Evolutionary conservation across 179 eudicot species (phyloP).

Genomic region (Nepenthes alata): DNA sequence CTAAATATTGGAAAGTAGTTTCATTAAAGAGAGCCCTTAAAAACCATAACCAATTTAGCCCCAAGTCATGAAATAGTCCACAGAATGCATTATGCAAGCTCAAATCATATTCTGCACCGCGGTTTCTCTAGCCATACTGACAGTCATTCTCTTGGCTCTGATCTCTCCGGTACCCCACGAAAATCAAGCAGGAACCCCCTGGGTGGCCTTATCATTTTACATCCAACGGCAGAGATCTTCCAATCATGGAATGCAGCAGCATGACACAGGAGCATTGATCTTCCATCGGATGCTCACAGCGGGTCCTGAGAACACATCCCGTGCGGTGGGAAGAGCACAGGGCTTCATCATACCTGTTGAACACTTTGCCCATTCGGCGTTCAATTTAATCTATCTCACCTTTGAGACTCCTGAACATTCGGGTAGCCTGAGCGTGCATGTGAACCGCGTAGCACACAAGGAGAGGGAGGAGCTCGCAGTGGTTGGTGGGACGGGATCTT

Average conservation of each 20-base stretch:
- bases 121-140: conserved; percentile 35
- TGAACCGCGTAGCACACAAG: conserved; percentile 23
- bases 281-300: conserved; percentile 48
- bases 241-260: conserved; percentile 3
- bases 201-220: conserved; percentile 46
- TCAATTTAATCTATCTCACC: conserved; percentile 57
- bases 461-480: conserved; percentile 35
- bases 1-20: too few species aligned
- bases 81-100: conserved; percentile 24
- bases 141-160: conserved; percentile 49
- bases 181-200: conserved; percentile 17
- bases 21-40: too few species aligned
- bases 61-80: neutral
- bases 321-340: conserved; percentile 56
- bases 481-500: conserved; percentile 82
- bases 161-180: conserved; percentile 41
- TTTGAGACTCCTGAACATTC: conserved; percentile 35
- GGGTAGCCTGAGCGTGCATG: conserved; percentile 58
- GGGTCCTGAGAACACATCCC: conserved; percentile 55
- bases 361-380: conserved; percentile 46
- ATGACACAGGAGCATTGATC: conserved; percentile 28
- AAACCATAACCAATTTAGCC: too few species aligned
- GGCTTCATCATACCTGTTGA: conserved; percentile 65
- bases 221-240: conserved; percentile 37
- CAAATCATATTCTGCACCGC: conserved; percentile 46